Evolutionary conservation across 192 early-diverging fungal genomes (phyloP).

Genomic region (Backusella westeae): DNA sequence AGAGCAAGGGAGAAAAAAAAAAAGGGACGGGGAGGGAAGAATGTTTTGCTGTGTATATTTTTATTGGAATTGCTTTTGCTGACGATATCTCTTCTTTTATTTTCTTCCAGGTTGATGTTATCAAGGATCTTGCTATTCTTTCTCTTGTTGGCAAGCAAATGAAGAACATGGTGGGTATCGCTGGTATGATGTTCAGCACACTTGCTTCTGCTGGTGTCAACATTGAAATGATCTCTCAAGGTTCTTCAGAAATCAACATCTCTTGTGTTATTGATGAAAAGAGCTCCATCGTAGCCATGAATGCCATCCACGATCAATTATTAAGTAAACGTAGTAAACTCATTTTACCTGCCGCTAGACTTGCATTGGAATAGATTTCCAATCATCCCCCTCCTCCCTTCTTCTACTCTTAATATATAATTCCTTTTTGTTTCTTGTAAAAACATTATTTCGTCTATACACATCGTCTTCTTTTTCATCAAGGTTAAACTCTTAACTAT

Average conservation of each 20-base stretch:
- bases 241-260: constrained; percentile 98
- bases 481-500: neutral
- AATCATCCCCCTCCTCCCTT: neutral
- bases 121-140: constrained; percentile 90
- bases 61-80: constrained; percentile 17
- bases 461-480: neutral
- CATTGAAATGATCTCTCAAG: constrained; percentile 99
- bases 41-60: neutral
- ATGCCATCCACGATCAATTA: constrained; percentile 86
- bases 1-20: neutral
- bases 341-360: constrained; percentile 16
- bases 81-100: neutral
- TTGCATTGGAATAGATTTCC: constrained; percentile 12
- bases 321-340: constrained; percentile 31
- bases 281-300: constrained; percentile 70
- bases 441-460: neutral
- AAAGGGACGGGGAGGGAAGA: neutral
- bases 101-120: constrained; percentile 64
- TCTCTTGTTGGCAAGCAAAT: constrained; percentile 96
- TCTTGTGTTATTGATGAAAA: constrained; percentile 89
- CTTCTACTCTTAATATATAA: neutral
- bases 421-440: neutral
- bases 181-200: constrained; percentile 90
- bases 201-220: constrained; percentile 87
- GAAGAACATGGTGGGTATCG: constrained; percentile 96